Base-by-base conservation (phyloP, 1,139 yeast genomes). In the Magnusiomyces magnusii region DNA sequence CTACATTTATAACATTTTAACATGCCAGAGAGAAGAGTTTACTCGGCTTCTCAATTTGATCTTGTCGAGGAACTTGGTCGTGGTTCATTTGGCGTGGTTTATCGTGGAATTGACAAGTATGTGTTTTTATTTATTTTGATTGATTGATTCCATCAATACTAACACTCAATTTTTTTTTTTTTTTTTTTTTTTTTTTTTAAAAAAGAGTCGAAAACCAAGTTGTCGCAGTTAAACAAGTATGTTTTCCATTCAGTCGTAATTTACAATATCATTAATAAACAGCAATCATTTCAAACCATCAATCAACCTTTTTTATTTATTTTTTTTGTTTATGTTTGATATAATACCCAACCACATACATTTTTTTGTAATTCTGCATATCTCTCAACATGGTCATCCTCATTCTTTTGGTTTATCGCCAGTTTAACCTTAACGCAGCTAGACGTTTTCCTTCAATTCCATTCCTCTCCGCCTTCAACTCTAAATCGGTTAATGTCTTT, bases 41-140 rank as follows among this genome's bases (percentile, higher is more conserved):
- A 68, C 60, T 64, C 74, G 42, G 80, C 81, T 17, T 77, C 75
- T 58, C 85, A 82, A 67, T 83, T 82, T 64, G 76, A 82, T 55
- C 79, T 90, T 2, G 80, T 80, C 63, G 92, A 86, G 64, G 92
- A 88, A 69, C 84, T 90, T 0, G 97, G 97, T 1, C 76, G 88
- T 58, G 97, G 97, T 0, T 92, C 93, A 2, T 90, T 89, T 71
- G 97, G 97, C 0, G 87, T 86, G 1, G 97, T 90, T 1, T 90
- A 86, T 73, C 76, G 86, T 55, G 97, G 93, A 0, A 69, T 82
- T 10, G 83, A 87, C 64, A 78, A 76, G 62, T 60, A 54, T 13
- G 62, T 42, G 7, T 17, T 39, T 17, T 7, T 31, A 31, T 31
- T 31, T 7, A 13, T 7, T 31, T 13, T 13, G 7, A 13, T 31